phyloP scores from a whole-genome alignment of 805 yeast species.

The Ogataea trehaloabstinens region DNA sequence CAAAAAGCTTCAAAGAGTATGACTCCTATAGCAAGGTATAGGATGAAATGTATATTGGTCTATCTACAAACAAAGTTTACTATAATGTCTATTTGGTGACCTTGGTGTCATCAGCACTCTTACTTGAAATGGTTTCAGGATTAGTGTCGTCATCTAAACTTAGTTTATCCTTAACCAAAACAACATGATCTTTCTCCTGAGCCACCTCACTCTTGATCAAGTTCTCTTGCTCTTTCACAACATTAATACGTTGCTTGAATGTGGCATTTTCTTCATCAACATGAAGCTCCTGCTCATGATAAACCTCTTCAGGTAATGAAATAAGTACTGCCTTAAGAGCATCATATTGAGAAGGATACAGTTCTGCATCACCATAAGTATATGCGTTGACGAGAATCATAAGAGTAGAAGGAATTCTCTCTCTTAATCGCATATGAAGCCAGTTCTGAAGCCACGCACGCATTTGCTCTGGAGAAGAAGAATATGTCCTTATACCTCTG shows the following conservation, averaged over 20 bases:
- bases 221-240: slow-evolving; percentile 76
- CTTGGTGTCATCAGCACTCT: not conserved
- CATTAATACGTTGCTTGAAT: slow-evolving; percentile 66
- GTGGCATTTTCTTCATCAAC: slow-evolving; percentile 66
- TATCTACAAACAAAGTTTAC: slow-evolving; percentile 2
- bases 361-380: slow-evolving; percentile 71
- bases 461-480: slow-evolving; percentile 74
- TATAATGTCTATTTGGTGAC: not conserved
- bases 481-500: slow-evolving; percentile 82
- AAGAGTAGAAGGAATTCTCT: slow-evolving; percentile 86
- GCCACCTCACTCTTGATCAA: slow-evolving; percentile 84
- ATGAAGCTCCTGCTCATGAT: slow-evolving; percentile 91
- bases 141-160: slow-evolving; percentile 50
- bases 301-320: slow-evolving; percentile 91
- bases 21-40: slow-evolving; percentile 6
- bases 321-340: slow-evolving; percentile 84
- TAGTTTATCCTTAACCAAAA: slow-evolving; percentile 60
- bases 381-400: slow-evolving; percentile 83
- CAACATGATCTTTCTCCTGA: slow-evolving; percentile 66
- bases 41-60: not conserved
- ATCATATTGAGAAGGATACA: slow-evolving; percentile 61
- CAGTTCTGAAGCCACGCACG: slow-evolving; percentile 76
- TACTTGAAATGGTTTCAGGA: not conserved
- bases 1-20: slow-evolving; percentile 10
- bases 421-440: slow-evolving; percentile 83